These are phyloP conservation scores for Lactarius akahatsu DNA, from an alignment of 768 basidiomycete species.

Conservation along the genomic window DNA sequence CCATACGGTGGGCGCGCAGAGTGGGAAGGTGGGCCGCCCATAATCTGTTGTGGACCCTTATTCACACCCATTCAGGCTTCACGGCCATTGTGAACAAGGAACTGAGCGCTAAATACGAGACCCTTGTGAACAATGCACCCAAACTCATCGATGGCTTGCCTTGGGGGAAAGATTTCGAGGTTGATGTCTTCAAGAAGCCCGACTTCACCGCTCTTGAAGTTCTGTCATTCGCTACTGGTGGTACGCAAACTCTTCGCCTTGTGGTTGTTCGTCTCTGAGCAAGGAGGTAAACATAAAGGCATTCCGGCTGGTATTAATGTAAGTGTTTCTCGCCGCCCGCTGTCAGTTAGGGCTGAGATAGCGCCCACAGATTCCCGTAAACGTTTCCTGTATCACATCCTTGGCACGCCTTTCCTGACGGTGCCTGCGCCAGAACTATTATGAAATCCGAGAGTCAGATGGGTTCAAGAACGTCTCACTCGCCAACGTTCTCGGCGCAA, in stretches of 20 bases:
- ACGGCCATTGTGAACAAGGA: constrained; percentile 86
- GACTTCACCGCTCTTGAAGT: constrained; percentile 87
- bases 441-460: constrained; percentile 73
- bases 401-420: background rate
- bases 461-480: constrained; percentile 92
- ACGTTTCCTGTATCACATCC: constrained; percentile 26
- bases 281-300: constrained; percentile 40
- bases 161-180: constrained; percentile 61
- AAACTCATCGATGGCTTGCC: constrained; percentile 78
- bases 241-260: constrained; percentile 39
- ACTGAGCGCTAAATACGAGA: constrained; percentile 79
- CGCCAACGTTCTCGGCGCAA: constrained; percentile 83
- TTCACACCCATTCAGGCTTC: constrained; percentile 54
- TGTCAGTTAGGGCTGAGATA: constrained; percentile 1
- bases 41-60: background rate
- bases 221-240: constrained; percentile 79
- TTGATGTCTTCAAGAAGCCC: constrained; percentile 72
- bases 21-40: constrained; percentile 68
- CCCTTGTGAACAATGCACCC: constrained; percentile 71
- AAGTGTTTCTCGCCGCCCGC: constrained; percentile 30
- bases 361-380: constrained; percentile 59
- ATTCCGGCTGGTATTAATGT: constrained; percentile 88
- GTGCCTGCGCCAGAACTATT: constrained; percentile 58
- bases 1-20: constrained; percentile 90
- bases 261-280: background rate